Evolutionary conservation across 2,329 filamentous ascomycete species (phyloP), one percentile per base, ranked within the genome.

Genomic region (Colletotrichum limetticola): DNA sequence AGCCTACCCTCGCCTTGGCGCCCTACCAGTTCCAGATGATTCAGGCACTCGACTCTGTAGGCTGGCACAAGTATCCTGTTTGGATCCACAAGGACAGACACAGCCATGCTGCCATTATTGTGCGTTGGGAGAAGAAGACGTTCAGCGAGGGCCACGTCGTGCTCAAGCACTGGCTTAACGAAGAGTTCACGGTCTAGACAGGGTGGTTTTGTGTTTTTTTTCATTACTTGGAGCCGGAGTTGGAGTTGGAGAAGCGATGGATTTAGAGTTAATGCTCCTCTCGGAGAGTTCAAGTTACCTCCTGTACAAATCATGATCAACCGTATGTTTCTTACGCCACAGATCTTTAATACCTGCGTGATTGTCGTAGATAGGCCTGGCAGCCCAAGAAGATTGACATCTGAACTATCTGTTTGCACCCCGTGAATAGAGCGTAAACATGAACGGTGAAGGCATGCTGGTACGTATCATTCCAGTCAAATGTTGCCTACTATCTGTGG

Each of bases 91-190:
- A 95, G 6, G 88, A 91, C 67, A 84, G 87, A n/a, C 94, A 98
- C 80, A 94, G 90, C 72, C 96, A 98, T 82, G 96, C 95, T 0
- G 95, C 95, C 3, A 97, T 98, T 60, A 94, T 98, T 75, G 91
- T 97, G 46, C 89, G 96, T 49, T 90, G 86, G 71, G 90, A 93
- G 52, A 91, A 90, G 79, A 85, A 88, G 64, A 84, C 82, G 0
- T 97, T 95, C 77, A 86, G 88, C 2, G 95, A 98, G 82, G 96
- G 96, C 0, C 90, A 88, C 78, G 80, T 94, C 14, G 94, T 98
- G 42, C 85, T 97, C 68, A 88, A 87, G 78, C 96, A 98, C 83
- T 98, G 94, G 93, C 84, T 95, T 2, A 87, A 92, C 65, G 88
- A 92, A 59, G 92, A 92, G 78, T 98, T 98, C 79, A 81, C 91